Evolutionary conservation across 371 early-diverging fungal genomes (phyloP).

Genomic region (Rhizopus stolonifer): DNA sequence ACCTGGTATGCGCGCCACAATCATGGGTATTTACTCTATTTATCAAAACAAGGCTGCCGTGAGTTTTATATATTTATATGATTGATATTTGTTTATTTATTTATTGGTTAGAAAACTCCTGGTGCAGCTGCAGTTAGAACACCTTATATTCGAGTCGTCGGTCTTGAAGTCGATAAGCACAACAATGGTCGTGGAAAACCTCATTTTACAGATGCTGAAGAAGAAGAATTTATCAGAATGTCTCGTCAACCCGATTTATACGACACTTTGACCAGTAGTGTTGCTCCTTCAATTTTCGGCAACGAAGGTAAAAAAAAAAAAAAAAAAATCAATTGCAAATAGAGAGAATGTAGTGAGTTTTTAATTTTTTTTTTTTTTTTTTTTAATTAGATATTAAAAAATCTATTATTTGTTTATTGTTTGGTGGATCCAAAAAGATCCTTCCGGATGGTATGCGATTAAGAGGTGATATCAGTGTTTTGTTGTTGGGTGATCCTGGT

Average conservation of each 20-base stretch:
- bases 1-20: conserved; percentile 93
- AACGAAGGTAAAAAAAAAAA: conserved; percentile 57
- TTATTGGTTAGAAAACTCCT: conserved; percentile 37
- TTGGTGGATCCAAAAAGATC: conserved; percentile 97
- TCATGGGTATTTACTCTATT: conserved; percentile 97
- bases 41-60: conserved; percentile 66
- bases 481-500: conserved; percentile 99
- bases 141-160: conserved; percentile 93
- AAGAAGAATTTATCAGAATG: conserved; percentile 86
- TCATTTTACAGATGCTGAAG: conserved; percentile 90
- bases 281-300: conserved; percentile 98
- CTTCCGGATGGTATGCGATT: conserved; percentile 96
- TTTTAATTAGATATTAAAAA: conserved; percentile 89
- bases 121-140: conserved; percentile 88
- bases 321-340: not conserved
- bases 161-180: conserved; percentile 84
- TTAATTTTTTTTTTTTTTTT: too few relatives aligned
- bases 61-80: conserved; percentile 12
- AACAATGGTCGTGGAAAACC: conserved; percentile 65
- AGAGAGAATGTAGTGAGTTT: too few relatives aligned
- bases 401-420: conserved; percentile 95
- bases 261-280: conserved; percentile 84
- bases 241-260: conserved; percentile 88
- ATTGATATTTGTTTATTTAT: not conserved
- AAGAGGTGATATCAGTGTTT: conserved; percentile 99